Base-by-base conservation (phyloP, 805 yeast genomes). In the Blastobotrys chiropterorum region DNA sequence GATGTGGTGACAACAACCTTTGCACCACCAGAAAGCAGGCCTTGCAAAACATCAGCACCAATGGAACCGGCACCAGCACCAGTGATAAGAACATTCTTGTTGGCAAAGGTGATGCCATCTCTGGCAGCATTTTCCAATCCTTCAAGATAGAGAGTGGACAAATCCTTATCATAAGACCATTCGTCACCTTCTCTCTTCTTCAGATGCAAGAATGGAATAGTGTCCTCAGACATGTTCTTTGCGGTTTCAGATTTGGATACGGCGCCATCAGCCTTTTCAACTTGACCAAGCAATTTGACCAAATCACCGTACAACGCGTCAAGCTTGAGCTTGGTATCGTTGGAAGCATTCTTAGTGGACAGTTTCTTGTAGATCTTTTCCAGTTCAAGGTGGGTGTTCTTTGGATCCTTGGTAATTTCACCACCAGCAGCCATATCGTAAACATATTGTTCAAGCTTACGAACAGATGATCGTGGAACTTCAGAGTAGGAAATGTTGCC, bases 21-120 rank as follows among this genome's bases (percentile, higher is more conserved):
- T 46, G 99, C 98, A 77, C 99, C 99, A 74, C 99, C 99, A 66
- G 92, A 83, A 52, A 94, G 77, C 67, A 94, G 77, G 59, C 99
- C 99, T 75, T 88, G 95, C 67, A 94, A 78, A 61, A 94, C 81
- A 72, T 94, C 97, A 56, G 97, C 97, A 75, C 98, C 99, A 66
- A 94, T 94, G 48, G 99, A 94, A 51, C 98, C 99, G 47, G 88
- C 90, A 77, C 99, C 99, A 48, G 98, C 98, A 78, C 99, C 99
- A 47, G 99, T 94, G 59, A 94, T 77, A 64, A 94, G 80, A 49
- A 90, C 97, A 60, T 83, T 83, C 72, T 90, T 94, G 69, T 82
- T 88, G 69, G 84, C 82, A 77, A 83, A 94, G 40, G 96, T 80
- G 52, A 90, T 79, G 75, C 99, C 99, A 63, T 90, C 94, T 58